Evolutionary conservation across 305 asterid species (phyloP).

Genomic region (Stenogyne calaminthoides): DNA sequence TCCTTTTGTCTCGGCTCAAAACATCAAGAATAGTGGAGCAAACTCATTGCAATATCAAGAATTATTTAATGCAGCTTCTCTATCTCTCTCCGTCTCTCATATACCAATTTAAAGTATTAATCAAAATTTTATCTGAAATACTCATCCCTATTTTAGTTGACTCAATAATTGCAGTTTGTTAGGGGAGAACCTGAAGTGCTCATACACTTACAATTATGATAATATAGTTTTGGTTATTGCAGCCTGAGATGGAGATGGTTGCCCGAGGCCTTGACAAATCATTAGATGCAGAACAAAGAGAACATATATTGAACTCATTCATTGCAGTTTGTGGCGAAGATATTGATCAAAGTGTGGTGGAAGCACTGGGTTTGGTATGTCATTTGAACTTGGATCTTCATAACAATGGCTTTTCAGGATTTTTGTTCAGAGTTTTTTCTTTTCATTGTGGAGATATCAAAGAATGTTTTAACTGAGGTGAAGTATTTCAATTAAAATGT

Average conservation of each 20-base stretch:
- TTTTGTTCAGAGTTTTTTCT: background rate
- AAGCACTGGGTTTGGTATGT: conserved; percentile 93
- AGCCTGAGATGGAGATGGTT: conserved; percentile 99
- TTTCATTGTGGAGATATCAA: background rate
- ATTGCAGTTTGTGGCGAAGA: conserved; percentile 59
- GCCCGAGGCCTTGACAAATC: conserved; percentile 82
- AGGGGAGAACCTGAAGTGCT: conserved; percentile 20
- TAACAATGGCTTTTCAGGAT: conserved; percentile 5
- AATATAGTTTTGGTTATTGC: conserved; percentile 35
- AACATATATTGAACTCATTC: conserved; percentile 59
- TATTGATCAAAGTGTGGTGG: conserved; percentile 62
- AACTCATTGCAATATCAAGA: background rate
- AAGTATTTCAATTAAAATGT: conserved; percentile 2
- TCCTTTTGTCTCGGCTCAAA: background rate
- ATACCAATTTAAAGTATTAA: conserved; percentile 9
- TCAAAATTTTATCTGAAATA: background rate
- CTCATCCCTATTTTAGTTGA: conserved; percentile 7
- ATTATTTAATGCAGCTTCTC: background rate
- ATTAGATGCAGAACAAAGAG: conserved; percentile 71
- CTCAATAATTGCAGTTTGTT: conserved; percentile 25
- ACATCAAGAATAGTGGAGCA: background rate
- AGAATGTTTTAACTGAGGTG: conserved; percentile 18
- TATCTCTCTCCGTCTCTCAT: background rate
- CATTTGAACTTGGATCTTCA: conserved; percentile 27
- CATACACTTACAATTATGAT: conserved; percentile 8